These are phyloP conservation scores for Phyllosticta citriasiana DNA, from an alignment of 2,329 filamentous ascomycete species.

Conservation along the genomic window DNA sequence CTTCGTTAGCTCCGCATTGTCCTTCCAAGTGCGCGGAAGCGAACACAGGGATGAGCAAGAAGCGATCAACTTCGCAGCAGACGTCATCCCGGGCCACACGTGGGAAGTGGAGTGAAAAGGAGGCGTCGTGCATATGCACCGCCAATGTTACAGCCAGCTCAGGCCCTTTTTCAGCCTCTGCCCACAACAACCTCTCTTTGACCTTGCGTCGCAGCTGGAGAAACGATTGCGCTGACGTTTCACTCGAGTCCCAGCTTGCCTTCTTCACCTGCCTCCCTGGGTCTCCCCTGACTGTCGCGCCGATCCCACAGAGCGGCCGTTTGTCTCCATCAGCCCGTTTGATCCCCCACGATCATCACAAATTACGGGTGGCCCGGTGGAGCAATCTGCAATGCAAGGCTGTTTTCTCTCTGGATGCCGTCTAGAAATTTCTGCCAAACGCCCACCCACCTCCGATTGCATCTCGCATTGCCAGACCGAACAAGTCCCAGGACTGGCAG, in stretches of 20 bases:
- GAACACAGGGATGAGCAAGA: conserved; percentile 20
- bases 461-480: not conserved
- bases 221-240: not conserved
- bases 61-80: conserved; percentile 20
- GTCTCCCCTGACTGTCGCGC: not conserved
- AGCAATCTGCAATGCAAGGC: not conserved
- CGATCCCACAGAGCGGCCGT: not conserved
- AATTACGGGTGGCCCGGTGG: not conserved
- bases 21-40: conserved; percentile 26
- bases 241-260: not conserved
- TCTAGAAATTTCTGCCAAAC: not conserved
- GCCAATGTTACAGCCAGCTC: conserved; percentile 8
- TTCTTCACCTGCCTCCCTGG: not conserved
- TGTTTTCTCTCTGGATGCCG: not conserved
- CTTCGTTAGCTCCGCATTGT: conserved; percentile 20
- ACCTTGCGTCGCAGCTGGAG: not conserved
- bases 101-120: conserved; percentile 16
- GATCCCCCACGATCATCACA: not conserved
- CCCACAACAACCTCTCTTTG: not conserved
- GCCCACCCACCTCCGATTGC: not conserved
- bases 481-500: not conserved
- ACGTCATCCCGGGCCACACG: conserved; percentile 24
- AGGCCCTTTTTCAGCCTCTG: conserved; percentile 6
- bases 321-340: not conserved
- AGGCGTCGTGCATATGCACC: conserved; percentile 11